Evolutionary conservation across 306 rosid species (phyloP), one percentile per base, ranked within the genome.

Genomic region (Leucaena leucocephala): DNA sequence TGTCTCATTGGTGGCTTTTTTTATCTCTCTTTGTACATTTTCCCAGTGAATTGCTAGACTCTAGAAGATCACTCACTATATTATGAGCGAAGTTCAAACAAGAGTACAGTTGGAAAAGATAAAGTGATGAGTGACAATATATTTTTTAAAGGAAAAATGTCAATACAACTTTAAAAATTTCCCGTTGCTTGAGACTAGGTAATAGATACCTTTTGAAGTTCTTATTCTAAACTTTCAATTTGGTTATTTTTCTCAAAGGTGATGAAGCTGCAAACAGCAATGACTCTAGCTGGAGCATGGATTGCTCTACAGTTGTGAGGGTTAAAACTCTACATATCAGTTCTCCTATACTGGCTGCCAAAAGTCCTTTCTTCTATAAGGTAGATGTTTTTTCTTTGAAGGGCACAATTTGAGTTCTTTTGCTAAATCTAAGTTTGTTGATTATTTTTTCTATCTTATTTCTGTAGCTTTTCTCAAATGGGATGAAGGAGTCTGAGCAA

Each of bases 401-500:
- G n/a, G 52, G 61, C 65, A 57, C 7, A 10, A 57, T 84, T 76
- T 75, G 52, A 40, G 22, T 49, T 63, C 7, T 5, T 44, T 21
- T 76, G 64, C 45, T 19, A 82, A 21, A 59, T 49, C 2, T 57
- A 3, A 63, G 44, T 10, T 62, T 69, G 63, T 71, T 85, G 8
- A 82, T 78, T 73, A 14, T 19, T 35, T 43, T 75, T 78, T 15
- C 33, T 59, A 21, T 80, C 16, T 39, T 43, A 68, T 43, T 44
- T 75, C 45, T 77, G 21, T 79, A 96, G 99, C 89, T 96, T 43
- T 96, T 96, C 80, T 93, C 99, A 17, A 95, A 96, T 66, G 99
- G 99, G 72, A 96, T 96, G 99, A 96, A 85, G 87, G 99, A 96
- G 76, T 96, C 99, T 7, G 98, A 93, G 80, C 96, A 96, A 70